Conservation (phyloP, 139 green algal species). For the Nannochloris sp. region DNA sequence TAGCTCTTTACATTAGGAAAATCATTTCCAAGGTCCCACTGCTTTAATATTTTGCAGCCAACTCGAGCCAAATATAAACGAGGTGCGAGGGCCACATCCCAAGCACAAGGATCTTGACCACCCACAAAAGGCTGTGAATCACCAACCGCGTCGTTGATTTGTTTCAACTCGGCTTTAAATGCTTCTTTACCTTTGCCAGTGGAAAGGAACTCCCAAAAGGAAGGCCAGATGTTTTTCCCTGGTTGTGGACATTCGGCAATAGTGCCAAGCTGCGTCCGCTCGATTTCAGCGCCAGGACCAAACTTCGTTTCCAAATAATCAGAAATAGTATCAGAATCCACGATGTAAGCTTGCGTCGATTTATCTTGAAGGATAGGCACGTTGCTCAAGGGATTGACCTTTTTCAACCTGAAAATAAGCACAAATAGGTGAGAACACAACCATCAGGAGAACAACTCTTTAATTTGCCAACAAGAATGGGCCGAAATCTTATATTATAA, state of each 20-base stretch:
- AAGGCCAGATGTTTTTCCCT: conserved; percentile 50
- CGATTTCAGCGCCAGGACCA: conserved; percentile 11
- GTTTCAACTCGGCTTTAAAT: conserved; percentile 27
- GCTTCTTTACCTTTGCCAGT: conserved; percentile 25
- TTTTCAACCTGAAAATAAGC: conserved; percentile 48
- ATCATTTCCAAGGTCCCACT: conserved; percentile 17
- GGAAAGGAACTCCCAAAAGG: conserved; percentile 47
- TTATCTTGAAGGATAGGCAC: conserved; percentile 4
- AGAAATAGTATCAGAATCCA: conserved; percentile 58
- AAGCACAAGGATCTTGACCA: conserved; percentile 39
- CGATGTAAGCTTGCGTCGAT: conserved; percentile 11
- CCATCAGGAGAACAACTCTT: not conserved
- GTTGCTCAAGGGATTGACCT: conserved; percentile 49
- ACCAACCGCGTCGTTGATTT: not conserved
- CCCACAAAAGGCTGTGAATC: conserved; percentile 48
- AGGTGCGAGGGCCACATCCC: conserved; percentile 59
- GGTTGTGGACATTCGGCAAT: not conserved
- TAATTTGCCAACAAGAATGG: not conserved
- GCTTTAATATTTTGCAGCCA: conserved; percentile 10
- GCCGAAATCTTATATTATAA: not conserved
- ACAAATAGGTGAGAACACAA: not conserved
- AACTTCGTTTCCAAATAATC: conserved; percentile 66
- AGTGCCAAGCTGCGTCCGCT: conserved; percentile 2
- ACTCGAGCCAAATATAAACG: conserved; percentile 71
- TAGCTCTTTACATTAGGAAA: conserved; percentile 10